Evolutionary conservation across 2,329 filamentous ascomycete species (phyloP), one percentile per base, ranked within the genome.

Genomic region (Trichoderma aggressivum): DNA sequence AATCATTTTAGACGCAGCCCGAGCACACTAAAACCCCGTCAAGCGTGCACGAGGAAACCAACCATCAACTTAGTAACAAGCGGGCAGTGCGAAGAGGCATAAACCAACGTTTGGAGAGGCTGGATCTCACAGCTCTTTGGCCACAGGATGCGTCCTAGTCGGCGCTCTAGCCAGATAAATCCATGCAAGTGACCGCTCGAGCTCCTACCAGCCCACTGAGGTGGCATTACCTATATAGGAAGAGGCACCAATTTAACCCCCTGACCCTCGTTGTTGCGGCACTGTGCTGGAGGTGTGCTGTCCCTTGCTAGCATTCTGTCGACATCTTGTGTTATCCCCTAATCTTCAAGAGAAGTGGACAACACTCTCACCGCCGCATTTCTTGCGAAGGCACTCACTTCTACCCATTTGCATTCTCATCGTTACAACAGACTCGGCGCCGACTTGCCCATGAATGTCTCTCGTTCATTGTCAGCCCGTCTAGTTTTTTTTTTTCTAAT

Each of bases 331-430:
- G 36, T 67, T 62, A 58, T 65, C 65, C 59, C 65, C 36, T 72
- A 63, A 59, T 64, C 60, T 69, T 63, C 64, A 63, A 47, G 59
- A 72, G 60, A 68, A 60, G 71, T 43, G 61, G 60, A 72, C 50
- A 63, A 47, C 39, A 72, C 53, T 67, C 68, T 67, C 70, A 67
- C 70, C 58, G 63, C 61, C 56, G 70, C 64, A 43, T 70, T 68
- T 68, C 73, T 59, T 65, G 70, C 59, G 63, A 73, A 70, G 61
- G 72, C 60, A 66, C 73, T 71, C 73, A 39, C 70, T 70, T 64
- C 67, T 70, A 34, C 70, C 72, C 65, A 39, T 66, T 53, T 69
- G 28, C 63, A 34, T 32, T 34, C 24, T 43, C 36, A 55, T 66
- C 64, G 36, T 58, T 34, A 43, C 53, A 34, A 21, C 63, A 43